phyloP scores from a whole-genome alignment of 2,329 filamentous ascomycete genomes.

The Pyricularia grisea region DNA sequence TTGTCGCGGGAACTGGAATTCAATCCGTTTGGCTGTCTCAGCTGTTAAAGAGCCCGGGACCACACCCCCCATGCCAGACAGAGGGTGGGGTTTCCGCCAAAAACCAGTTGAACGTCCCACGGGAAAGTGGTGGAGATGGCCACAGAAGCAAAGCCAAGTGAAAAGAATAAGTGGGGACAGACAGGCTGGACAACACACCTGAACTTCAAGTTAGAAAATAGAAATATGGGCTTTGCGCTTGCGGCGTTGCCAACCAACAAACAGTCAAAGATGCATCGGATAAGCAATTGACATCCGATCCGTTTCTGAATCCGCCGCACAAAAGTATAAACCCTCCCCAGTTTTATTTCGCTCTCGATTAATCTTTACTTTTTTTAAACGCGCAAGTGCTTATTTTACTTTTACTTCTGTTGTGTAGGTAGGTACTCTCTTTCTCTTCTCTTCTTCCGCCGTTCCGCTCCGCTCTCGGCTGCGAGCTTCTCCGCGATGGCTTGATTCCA shows the following conservation, averaged over 20 bases:
- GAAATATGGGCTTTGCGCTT: not conserved
- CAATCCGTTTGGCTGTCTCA: not conserved
- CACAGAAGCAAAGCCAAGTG: not conserved
- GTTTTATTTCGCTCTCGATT: not conserved
- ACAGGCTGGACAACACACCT: not conserved
- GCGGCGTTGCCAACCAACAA: not conserved
- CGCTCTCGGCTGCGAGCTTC: not conserved
- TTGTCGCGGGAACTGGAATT: not conserved
- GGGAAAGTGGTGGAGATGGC: not conserved
- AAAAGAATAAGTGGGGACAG: not conserved
- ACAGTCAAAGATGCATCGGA: not conserved
- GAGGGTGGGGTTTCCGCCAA: not conserved
- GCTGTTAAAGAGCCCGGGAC: not conserved
- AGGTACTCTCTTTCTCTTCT: too few relatives aligned
- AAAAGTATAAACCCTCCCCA: not conserved
- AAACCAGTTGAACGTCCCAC: not conserved
- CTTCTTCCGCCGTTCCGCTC: not conserved
- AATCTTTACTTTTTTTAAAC: not conserved
- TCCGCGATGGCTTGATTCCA: not conserved
- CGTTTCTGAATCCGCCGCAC: not conserved
- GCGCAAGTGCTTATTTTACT: not conserved
- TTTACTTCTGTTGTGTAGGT: not conserved
- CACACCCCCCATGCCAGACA: not conserved
- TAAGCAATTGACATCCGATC: not conserved
- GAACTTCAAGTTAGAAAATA: not conserved